These are phyloP conservation scores for Metschnikowia rubicola DNA, from an alignment of 805 yeast genomes.

Conservation along the genomic window DNA sequence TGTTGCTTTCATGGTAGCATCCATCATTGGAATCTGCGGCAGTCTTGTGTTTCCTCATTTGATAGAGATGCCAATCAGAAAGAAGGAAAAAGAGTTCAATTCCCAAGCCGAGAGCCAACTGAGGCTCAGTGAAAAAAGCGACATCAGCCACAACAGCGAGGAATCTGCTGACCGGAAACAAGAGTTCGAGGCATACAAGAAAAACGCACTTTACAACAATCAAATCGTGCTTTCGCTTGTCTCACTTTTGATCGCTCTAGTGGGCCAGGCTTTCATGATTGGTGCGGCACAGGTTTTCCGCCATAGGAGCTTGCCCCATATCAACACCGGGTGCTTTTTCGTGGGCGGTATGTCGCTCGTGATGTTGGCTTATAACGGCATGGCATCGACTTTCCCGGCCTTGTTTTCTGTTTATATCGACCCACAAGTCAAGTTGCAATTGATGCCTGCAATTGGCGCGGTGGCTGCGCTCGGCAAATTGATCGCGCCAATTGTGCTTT, in stretches of 20 bases:
- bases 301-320: background rate
- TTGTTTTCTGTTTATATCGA: background rate
- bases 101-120: background rate
- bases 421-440: background rate
- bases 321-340: background rate
- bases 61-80: background rate
- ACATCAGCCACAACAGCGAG: background rate
- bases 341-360: background rate
- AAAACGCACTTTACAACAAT: background rate
- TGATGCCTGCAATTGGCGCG: background rate
- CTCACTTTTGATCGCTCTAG: background rate
- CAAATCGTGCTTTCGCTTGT: background rate
- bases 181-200: background rate
- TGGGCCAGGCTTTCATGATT: background rate
- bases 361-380: background rate
- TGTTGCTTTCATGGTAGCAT: background rate
- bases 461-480: background rate
- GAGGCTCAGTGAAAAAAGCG: background rate
- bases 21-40: background rate
- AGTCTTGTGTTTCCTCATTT: background rate
- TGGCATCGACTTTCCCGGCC: background rate
- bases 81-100: background rate
- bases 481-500: background rate
- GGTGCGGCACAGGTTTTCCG: background rate
- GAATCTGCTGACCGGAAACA: background rate